phyloP scores from a whole-genome alignment of 371 early-diverging fungal genomes.

The Mortierella sp. region DNA sequence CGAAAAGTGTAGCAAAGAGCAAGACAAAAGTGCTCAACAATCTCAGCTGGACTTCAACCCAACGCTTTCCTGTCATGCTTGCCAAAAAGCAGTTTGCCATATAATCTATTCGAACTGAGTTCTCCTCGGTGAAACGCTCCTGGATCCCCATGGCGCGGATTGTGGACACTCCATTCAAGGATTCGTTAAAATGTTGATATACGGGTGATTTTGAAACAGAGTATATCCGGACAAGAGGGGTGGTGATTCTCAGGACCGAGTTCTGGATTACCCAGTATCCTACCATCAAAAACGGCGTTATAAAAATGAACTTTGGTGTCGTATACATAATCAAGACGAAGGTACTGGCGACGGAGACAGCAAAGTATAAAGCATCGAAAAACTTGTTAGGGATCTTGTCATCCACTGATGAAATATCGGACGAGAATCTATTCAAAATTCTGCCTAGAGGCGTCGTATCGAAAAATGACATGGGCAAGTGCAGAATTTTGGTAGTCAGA shows the following conservation, averaged over 20 bases:
- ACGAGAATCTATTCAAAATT: conserved; percentile 89
- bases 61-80: conserved; percentile 85
- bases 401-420: conserved; percentile 88
- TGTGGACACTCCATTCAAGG: conserved; percentile 79
- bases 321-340: conserved; percentile 70
- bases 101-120: conserved; percentile 80
- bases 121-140: conserved; percentile 79
- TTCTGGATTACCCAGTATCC: conserved; percentile 43
- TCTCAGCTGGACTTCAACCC: conserved; percentile 94
- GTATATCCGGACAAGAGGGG: conserved; percentile 81
- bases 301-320: conserved; percentile 70
- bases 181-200: conserved; percentile 88
- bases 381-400: conserved; percentile 77
- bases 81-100: conserved; percentile 88
- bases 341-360: conserved; percentile 65
- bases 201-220: conserved; percentile 86
- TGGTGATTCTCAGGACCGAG: conserved; percentile 75
- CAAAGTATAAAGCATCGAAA: conserved; percentile 67
- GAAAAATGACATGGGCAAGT: conserved; percentile 78
- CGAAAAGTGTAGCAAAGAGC: conserved; percentile 73
- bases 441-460: conserved; percentile 87
- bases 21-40: conserved; percentile 75
- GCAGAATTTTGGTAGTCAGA: conserved; percentile 64
- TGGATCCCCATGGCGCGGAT: conserved; percentile 88
- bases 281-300: conserved; percentile 69